Base-by-base conservation (phyloP, 345 rosid species). In the Nephelium lappaceum region DNA sequence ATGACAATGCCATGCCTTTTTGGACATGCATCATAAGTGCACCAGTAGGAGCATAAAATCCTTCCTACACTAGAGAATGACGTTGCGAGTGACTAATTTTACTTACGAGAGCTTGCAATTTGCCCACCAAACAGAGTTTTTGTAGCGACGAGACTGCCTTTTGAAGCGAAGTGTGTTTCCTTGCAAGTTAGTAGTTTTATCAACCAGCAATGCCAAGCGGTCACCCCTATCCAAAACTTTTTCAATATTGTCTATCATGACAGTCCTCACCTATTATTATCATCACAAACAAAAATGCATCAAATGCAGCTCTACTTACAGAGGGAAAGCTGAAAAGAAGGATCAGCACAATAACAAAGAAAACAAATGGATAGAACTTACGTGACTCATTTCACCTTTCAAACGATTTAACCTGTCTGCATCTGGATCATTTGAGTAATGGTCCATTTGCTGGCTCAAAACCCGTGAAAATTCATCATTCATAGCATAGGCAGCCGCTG, bases 371-470 rank as follows among this genome's bases (percentile, higher is more conserved):
- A 6, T 5, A 0, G 16, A 45, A 15, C 38, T 24, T 72, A 82
- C 93, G 78, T 85, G 84, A 60, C 81, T 79, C 91, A 89, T 88
- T 86, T 89, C 93, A 55, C 86, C 88, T 73, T 80, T 82, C 79
- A 89, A 71, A 15, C 90, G 83, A 68, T 82, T 84, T 19, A 88
- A 49, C 60, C 86, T 85, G 53, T 89, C 87, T 4, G 86, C 88
- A 71, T 76, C 76, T 0, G 84, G 91, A 64, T 86, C 84, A 49
- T 67, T 85, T 8, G 87, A 86, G 60, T 69, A 87, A 68, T 83
- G 77, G 0, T 88, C 87, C 85, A 89, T 87, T 81, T 83, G 88
- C 24, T 81, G 89, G 78, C 88, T 72, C 65, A 88, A 49, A 23
- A 87, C 67, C 77, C 91, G 73, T 5, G 87, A 89, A 49, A 89